Conservation (phyloP, 805 yeast species). For the Nakazawaea laoshanensis region DNA sequence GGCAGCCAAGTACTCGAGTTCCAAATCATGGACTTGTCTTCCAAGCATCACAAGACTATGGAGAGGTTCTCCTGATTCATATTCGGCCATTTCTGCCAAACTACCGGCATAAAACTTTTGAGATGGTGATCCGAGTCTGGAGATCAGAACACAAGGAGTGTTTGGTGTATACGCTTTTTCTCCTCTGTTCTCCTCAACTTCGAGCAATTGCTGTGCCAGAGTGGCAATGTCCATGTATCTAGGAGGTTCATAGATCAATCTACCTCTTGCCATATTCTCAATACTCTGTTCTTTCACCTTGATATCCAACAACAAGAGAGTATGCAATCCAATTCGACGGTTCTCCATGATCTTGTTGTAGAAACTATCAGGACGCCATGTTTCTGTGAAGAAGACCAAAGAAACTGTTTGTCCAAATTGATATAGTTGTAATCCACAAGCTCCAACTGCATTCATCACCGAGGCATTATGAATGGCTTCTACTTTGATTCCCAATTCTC, state of each 20-base stretch:
- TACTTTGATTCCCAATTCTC: slow-evolving; percentile 70
- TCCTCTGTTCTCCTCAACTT: slow-evolving; percentile 70
- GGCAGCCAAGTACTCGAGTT: slow-evolving; percentile 73
- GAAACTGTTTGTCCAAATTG: slow-evolving; percentile 98
- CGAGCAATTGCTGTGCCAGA: slow-evolving; percentile 82
- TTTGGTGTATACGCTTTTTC: slow-evolving; percentile 75
- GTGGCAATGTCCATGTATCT: slow-evolving; percentile 90
- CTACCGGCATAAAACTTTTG: slow-evolving; percentile 85
- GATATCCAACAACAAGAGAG: slow-evolving; percentile 80
- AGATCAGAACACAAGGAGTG: slow-evolving; percentile 91
- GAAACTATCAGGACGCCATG: slow-evolving; percentile 95
- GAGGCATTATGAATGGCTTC: slow-evolving; percentile 92
- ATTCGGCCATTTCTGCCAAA: slow-evolving; percentile 63
- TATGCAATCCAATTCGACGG: slow-evolving; percentile 84
- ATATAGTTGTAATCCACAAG: slow-evolving; percentile 92
- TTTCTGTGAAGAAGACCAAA: slow-evolving; percentile 88
- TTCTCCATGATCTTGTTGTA: slow-evolving; percentile 86
- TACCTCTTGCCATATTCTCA: slow-evolving; percentile 89
- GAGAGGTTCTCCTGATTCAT: slow-evolving; percentile 90
- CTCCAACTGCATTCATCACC: slow-evolving; percentile 97
- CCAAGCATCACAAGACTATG: slow-evolving; percentile 90
- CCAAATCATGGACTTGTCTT: slow-evolving; percentile 89
- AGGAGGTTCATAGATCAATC: slow-evolving; percentile 91
- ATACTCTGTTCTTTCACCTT: slow-evolving; percentile 95
- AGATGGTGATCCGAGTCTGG: slow-evolving; percentile 80